Conservation (phyloP, 2,329 filamentous ascomycete species). For the Sporothrix schenckii region DNA sequence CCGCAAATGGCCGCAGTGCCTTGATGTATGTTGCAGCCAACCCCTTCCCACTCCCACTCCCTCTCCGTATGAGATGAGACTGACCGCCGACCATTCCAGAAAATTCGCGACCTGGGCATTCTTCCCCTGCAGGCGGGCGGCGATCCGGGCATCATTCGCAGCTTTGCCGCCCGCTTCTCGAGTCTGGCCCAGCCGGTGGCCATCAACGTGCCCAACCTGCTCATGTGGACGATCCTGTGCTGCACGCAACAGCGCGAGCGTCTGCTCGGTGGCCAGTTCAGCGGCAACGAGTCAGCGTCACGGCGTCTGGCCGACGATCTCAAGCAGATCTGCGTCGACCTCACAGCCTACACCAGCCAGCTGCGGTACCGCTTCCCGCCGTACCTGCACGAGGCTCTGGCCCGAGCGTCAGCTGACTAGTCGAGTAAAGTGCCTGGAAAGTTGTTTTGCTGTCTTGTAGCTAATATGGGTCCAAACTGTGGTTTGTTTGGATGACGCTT, state of each 20-base stretch:
- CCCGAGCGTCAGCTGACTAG: conserved; percentile 73
- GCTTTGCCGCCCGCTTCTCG: conserved; percentile 78
- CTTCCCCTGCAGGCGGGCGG: conserved; percentile 76
- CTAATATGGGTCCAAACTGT: conserved; percentile 1
- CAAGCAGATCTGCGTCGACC: conserved; percentile 79
- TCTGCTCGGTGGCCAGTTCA: conserved; percentile 71
- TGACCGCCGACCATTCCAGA: conserved; percentile 45
- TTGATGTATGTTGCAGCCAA: conserved; percentile 55
- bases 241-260: conserved; percentile 77
- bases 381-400: conserved; percentile 84
- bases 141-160: conserved; percentile 77
- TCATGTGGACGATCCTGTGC: conserved; percentile 91
- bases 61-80: conserved; percentile 6
- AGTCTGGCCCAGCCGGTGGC: conserved; percentile 77
- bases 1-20: conserved; percentile 59
- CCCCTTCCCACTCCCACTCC: neutral
- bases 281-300: conserved; percentile 68
- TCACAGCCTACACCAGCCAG: conserved; percentile 92
- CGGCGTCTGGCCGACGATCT: conserved; percentile 69
- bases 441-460: conserved; percentile 4
- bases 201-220: conserved; percentile 83
- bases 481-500: conserved; percentile 1
- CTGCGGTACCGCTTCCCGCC: conserved; percentile 88
- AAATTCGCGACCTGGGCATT: conserved; percentile 73
- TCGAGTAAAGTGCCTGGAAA: neutral